Evolutionary conservation across 2,329 filamentous ascomycete species (phyloP).

Genomic region (Penicillium sp.): DNA sequence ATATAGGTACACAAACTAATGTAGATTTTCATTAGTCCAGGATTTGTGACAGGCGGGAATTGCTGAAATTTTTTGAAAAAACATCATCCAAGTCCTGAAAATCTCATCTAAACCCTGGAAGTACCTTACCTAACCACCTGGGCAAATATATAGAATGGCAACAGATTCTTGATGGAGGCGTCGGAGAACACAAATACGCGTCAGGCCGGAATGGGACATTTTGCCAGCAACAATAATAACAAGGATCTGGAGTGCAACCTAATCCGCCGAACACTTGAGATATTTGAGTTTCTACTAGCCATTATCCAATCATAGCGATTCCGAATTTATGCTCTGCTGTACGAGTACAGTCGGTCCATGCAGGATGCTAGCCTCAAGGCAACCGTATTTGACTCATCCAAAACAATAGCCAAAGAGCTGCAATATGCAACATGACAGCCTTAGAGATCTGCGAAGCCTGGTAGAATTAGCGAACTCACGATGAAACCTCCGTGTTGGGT

Average conservation of each 20-base stretch:
- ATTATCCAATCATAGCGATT: constrained; percentile 16
- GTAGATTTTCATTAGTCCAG: background rate
- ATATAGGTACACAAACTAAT: background rate
- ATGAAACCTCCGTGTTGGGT: constrained; percentile 2
- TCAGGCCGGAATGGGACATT: constrained; percentile 3
- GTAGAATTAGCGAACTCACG: background rate
- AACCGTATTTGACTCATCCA: background rate
- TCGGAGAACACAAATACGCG: constrained; percentile 15
- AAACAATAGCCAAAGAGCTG: background rate
- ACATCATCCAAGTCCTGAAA: background rate
- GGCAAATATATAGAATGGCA: background rate
- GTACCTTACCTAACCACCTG: background rate
- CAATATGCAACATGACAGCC: background rate
- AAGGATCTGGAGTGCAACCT: constrained; percentile 7
- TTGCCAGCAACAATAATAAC: constrained; percentile 3
- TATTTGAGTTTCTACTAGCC: constrained; percentile 10
- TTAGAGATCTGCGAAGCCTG: background rate
- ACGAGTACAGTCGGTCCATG: constrained; percentile 2
- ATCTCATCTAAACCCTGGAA: background rate
- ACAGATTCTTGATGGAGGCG: constrained; percentile 3
- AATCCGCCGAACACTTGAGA: background rate
- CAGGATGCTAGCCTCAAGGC: background rate
- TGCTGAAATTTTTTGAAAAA: background rate
- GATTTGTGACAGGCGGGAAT: background rate
- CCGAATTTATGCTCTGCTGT: constrained; percentile 11